A percentile compares a stretch with the other conserved stretches of the same genome.
phyloP scores from a whole-genome alignment of 805 yeast species.

The Vanderwaltozyma polyspora region DNA sequence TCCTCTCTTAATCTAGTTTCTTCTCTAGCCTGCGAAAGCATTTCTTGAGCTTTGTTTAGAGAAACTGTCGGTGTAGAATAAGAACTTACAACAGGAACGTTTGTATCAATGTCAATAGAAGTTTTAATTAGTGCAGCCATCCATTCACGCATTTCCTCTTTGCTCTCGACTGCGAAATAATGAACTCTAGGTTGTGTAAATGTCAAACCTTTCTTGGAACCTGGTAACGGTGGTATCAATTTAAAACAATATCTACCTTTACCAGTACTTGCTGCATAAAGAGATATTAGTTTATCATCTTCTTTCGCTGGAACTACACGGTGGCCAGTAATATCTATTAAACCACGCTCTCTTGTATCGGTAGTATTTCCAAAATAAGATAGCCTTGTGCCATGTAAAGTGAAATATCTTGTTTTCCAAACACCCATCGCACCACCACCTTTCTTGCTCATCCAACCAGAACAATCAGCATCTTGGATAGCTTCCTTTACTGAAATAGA shows the following conservation, averaged over 20 bases:
- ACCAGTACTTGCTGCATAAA: slow-evolving; percentile 89
- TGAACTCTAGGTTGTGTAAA: slow-evolving; percentile 95
- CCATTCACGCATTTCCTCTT: slow-evolving; percentile 91
- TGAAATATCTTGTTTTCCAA: slow-evolving; percentile 80
- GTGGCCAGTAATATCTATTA: slow-evolving; percentile 93
- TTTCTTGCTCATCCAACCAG: slow-evolving; percentile 95
- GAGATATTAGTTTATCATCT: slow-evolving; percentile 74
- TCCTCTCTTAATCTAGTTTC: slow-evolving; percentile 49
- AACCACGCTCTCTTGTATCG: slow-evolving; percentile 80
- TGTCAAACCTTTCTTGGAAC: slow-evolving; percentile 86
- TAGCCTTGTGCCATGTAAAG: slow-evolving; percentile 83
- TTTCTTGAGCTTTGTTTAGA: slow-evolving; percentile 72
- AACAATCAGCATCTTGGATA: slow-evolving; percentile 56
- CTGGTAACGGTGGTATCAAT: slow-evolving; percentile 94
- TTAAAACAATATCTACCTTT: slow-evolving; percentile 91
- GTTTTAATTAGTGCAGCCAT: slow-evolving; percentile 90
- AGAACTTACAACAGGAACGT: slow-evolving; percentile 83
- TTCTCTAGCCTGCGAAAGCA: slow-evolving; percentile 73
- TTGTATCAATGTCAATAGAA: slow-evolving; percentile 89
- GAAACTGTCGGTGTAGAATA: slow-evolving; percentile 95
- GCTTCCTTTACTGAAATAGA: slow-evolving; percentile 67
- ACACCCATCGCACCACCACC: slow-evolving; percentile 78
- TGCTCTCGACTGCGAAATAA: slow-evolving; percentile 87
- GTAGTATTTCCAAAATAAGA: slow-evolving; percentile 73
- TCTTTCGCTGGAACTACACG: slow-evolving; percentile 74